Percentiles rank a stretch among this genome's conserved stretches.
These are phyloP conservation scores for Zymoseptoria brevis DNA, from an alignment of 2,329 filamentous ascomycete genomes.

Conservation along the genomic window DNA sequence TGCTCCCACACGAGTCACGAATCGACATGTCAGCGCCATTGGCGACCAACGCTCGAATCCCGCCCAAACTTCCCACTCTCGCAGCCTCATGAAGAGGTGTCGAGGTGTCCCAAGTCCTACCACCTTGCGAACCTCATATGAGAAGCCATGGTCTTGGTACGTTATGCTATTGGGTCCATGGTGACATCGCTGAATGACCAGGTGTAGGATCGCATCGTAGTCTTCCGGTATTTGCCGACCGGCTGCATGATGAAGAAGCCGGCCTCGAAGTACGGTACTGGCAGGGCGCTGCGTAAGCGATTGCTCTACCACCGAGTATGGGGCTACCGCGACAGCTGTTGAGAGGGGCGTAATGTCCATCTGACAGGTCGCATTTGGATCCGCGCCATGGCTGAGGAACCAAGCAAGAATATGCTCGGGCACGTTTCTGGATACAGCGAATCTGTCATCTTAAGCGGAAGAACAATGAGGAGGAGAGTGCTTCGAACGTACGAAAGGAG, in stretches of 20 bases:
- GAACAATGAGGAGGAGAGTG: not conserved
- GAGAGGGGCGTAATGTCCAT: constrained; percentile 12
- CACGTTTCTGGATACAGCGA: constrained; percentile 1
- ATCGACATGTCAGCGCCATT: constrained; percentile 6
- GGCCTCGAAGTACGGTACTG: constrained; percentile 1
- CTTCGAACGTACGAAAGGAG: constrained; percentile 2
- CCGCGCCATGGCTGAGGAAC: constrained; percentile 8
- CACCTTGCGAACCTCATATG: constrained; percentile 9
- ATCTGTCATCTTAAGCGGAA: constrained; percentile 1
- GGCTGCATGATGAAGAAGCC: constrained; percentile 9
- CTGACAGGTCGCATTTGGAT: constrained; percentile 11
- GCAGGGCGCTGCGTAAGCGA: constrained; percentile 6
- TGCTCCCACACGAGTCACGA: constrained; percentile 7
- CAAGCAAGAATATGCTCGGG: constrained; percentile 2
- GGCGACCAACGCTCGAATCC: constrained; percentile 4
- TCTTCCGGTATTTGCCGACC: constrained; percentile 2
- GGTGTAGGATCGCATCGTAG: constrained; percentile 5
- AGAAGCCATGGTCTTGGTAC: constrained; percentile 12
- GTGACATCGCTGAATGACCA: constrained; percentile 6
- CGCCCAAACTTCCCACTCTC: constrained; percentile 4
- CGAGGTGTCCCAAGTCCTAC: constrained; percentile 10
- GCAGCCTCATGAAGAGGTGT: constrained; percentile 13
- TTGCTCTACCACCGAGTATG: constrained; percentile 5
- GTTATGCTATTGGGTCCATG: constrained; percentile 6
- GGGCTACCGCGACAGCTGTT: constrained; percentile 5